Evolutionary conservation across 163 green algal genomes (phyloP).

Genomic region (Scenedesmus sp.): DNA sequence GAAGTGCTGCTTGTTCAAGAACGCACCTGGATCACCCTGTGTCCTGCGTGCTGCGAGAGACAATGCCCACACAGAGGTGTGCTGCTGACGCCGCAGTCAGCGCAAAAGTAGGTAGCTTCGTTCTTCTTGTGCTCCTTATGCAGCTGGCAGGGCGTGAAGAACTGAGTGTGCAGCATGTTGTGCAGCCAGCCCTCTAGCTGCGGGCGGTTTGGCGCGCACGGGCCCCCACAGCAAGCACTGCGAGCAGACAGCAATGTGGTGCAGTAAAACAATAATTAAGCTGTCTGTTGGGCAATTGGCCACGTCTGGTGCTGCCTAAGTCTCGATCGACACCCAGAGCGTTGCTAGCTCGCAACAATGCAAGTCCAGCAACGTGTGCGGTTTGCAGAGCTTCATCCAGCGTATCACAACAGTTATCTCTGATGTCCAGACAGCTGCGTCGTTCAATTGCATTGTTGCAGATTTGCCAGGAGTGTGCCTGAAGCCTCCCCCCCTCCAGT

Average conservation of each 20-base stretch:
- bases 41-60: conserved; percentile 59
- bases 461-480: neutral
- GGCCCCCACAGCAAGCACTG: conserved; percentile 28
- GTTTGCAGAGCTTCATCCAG: neutral
- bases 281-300: neutral
- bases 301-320: neutral
- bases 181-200: conserved; percentile 46
- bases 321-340: neutral
- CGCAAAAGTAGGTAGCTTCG: conserved; percentile 68
- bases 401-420: too few species aligned
- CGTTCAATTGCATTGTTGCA: neutral
- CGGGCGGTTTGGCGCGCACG: neutral
- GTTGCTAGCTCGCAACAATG: neutral
- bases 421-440: neutral
- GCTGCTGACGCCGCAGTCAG: conserved; percentile 52
- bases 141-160: conserved; percentile 53
- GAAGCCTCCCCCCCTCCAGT: neutral
- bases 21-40: conserved; percentile 68
- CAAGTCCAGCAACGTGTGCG: neutral
- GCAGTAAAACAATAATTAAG: neutral
- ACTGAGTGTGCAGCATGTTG: conserved; percentile 44
- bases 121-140: conserved; percentile 54
- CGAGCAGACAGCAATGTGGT: neutral
- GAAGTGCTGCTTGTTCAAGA: neutral
- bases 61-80: conserved; percentile 64